These are phyloP conservation scores for Boletus vinaceobasis DNA, from an alignment of 768 basidiomycete genomes.

Conservation along the genomic window DNA sequence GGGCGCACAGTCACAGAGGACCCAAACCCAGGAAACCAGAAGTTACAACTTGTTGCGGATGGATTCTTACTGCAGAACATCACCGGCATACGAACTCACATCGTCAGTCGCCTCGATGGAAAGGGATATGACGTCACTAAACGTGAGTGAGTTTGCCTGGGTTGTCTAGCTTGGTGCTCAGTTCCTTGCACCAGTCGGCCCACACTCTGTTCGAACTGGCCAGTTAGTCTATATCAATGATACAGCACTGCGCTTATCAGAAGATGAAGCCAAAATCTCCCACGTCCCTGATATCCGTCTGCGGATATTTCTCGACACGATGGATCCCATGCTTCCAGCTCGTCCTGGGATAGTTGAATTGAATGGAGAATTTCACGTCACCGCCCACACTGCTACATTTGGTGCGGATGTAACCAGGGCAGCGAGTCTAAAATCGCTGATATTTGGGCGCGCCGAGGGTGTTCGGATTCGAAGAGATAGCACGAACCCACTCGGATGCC, in stretches of 20 bases:
- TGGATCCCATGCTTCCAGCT: conserved; percentile 47
- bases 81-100: conserved; percentile 72
- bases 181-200: conserved; percentile 58
- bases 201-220: conserved; percentile 73
- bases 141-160: conserved; percentile 44
- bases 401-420: conserved; percentile 55
- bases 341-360: conserved; percentile 37
- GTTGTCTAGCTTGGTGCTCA: conserved; percentile 2
- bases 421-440: conserved; percentile 29
- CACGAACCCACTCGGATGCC: conserved; percentile 59
- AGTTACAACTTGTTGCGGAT: conserved; percentile 57
- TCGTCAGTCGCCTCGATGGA: conserved; percentile 77
- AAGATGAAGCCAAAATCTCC: conserved; percentile 19
- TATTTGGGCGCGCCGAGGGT: conserved; percentile 51
- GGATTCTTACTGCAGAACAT: conserved; percentile 78
- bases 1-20: conserved; percentile 60
- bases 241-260: conserved; percentile 39
- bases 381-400: conserved; percentile 66
- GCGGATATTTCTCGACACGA: conserved; percentile 52
- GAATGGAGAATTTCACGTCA: conserved; percentile 47
- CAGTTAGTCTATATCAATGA: conserved; percentile 84
- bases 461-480: conserved; percentile 51
- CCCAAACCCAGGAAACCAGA: conserved; percentile 60
- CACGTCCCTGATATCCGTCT: conserved; percentile 47
- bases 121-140: conserved; percentile 84